Evolutionary conservation across 352 stramenopile species (phyloP), one percentile per base, ranked within the genome.

Genomic region (Phytophthora vignae): DNA sequence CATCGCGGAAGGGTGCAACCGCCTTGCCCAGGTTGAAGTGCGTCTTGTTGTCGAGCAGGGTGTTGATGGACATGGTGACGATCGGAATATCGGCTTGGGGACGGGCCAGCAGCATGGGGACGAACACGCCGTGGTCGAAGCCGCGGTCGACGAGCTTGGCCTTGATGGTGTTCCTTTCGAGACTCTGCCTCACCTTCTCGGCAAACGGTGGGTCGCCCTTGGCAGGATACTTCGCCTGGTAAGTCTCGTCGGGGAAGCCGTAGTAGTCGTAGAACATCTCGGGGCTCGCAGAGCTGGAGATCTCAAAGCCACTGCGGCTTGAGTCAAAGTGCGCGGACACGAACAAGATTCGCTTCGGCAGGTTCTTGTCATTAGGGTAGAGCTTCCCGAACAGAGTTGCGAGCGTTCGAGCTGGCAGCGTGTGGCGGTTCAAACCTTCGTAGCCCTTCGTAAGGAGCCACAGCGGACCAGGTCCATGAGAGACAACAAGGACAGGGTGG

Each of bases 41-140:
- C 2, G 25, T 61, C 22, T 72, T 68, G 3, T 71, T 57, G 42
- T 63, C 46, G 44, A 77, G 62, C 10, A 21, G 40, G 4, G 59
- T 55, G 36, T 83, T 77, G 46, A 96, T 76, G 19, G 84, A 95
- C 42, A 98, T 71, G 53, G 77, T 82, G 9, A 98, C 87, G n/a
- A 98, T 84, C 0, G 93, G 93, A 52, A 98, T 88, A 60, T 97
- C 82, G 8, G 89, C 90, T 22, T 94, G 74, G 0, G 92, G 89
- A 42, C 87, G 92, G 71, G 97, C 92, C 46, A 97, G 58, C 69
- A 92, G 86, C 52, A 98, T 77, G 8, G 94, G 92, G 22, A 98
- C 82, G 70, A 98, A 98, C 17, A 96, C 85, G 22, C 92, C 94
- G 78, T 98, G 94, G 79, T 98, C 94, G 55, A 87, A 95, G 5